Percentiles rank a stretch among this genome's conserved stretches.
Evolutionary conservation across 805 yeast genomes (phyloP).

Genomic region (Ogataea ganodermae): DNA sequence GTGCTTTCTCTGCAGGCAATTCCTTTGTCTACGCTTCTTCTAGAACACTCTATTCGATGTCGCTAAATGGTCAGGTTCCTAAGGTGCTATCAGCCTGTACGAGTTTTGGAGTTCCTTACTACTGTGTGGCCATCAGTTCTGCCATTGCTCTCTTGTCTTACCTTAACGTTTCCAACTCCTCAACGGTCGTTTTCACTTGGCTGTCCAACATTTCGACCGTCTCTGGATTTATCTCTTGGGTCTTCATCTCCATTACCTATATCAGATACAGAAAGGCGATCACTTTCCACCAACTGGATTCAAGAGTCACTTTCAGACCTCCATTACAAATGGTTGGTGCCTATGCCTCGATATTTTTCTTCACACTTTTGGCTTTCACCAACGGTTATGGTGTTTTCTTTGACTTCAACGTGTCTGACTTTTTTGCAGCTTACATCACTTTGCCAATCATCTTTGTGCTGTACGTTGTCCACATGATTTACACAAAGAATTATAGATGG

Average conservation of each 20-base stretch:
- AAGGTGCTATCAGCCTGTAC: slow-evolving; percentile 59
- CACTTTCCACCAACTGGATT: slow-evolving; percentile 47
- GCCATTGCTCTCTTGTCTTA: slow-evolving; percentile 57
- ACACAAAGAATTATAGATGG: slow-evolving; percentile 46
- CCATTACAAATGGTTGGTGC: slow-evolving; percentile 60
- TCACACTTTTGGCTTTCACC: slow-evolving; percentile 51
- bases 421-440: slow-evolving; percentile 68
- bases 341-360: slow-evolving; percentile 45
- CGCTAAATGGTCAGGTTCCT: slow-evolving; percentile 75
- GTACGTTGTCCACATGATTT: slow-evolving; percentile 58
- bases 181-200: slow-evolving; percentile 68
- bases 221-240: slow-evolving; percentile 70
- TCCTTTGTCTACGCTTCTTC: slow-evolving; percentile 74
- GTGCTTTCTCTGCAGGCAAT: slow-evolving; percentile 67
- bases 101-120: slow-evolving; percentile 67
- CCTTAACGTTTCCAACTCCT: slow-evolving; percentile 61
- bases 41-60: slow-evolving; percentile 71
- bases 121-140: slow-evolving; percentile 53
- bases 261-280: slow-evolving; percentile 68
- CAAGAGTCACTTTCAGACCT: slow-evolving; percentile 60
- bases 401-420: slow-evolving; percentile 50
- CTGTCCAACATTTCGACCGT: slow-evolving; percentile 65
- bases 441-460: slow-evolving; percentile 54
- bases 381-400: slow-evolving; percentile 66
- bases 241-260: slow-evolving; percentile 54